Percentiles rank a stretch among this genome's conserved stretches.
Conservation (phyloP, 2,329 filamentous ascomycete species). For the Aspergillus versicolor region DNA sequence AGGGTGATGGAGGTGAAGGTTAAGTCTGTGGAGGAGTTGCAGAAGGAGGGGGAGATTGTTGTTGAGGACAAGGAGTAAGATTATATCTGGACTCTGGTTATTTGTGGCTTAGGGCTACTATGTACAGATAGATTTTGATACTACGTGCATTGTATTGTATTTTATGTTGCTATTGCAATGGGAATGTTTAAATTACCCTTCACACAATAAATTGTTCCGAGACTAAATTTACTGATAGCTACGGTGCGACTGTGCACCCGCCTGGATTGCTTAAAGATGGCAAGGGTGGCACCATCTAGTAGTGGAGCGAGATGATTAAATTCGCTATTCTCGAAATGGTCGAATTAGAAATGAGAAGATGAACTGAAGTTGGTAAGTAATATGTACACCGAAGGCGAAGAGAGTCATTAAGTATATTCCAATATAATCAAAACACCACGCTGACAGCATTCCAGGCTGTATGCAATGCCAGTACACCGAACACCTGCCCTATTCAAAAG, state of each 20-base stretch:
- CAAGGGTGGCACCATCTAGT: neutral
- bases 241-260: too few species aligned
- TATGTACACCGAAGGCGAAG: slow-evolving; percentile 6
- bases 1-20: slow-evolving; percentile 79
- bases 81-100: neutral
- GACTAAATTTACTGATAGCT: too few species aligned
- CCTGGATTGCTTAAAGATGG: too few species aligned
- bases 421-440: slow-evolving; percentile 14
- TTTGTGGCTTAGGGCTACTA: neutral
- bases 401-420: slow-evolving; percentile 10
- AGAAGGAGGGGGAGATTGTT: slow-evolving; percentile 40
- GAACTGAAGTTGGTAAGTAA: neutral
- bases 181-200: neutral
- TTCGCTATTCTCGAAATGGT: neutral
- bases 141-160: slow-evolving; percentile 5
- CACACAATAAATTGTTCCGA: neutral
- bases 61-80: slow-evolving; percentile 27
- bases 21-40: slow-evolving; percentile 55
- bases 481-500: slow-evolving; percentile 10
- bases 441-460: slow-evolving; percentile 8
- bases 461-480: slow-evolving; percentile 20
- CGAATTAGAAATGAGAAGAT: neutral
- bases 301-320: neutral
- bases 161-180: slow-evolving; percentile 9
- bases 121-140: slow-evolving; percentile 7